Evolutionary conservation across 2,329 filamentous ascomycete genomes (phyloP).

Genomic region (Colletotrichum sansevieriae): DNA sequence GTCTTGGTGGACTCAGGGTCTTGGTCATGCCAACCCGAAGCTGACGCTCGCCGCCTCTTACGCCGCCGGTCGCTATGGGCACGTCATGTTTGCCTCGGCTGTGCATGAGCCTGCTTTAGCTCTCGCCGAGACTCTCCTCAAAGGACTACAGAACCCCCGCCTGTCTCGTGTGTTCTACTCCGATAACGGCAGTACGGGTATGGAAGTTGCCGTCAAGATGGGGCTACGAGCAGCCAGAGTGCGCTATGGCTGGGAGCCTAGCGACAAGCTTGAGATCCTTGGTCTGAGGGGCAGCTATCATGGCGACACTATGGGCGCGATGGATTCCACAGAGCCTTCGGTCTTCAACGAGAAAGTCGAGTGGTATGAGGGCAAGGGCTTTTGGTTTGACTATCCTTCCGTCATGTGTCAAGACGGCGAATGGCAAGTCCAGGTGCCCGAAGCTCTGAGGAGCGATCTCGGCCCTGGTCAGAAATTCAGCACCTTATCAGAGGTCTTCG

Average conservation of each 20-base stretch:
- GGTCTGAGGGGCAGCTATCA: slow-evolving; percentile 87
- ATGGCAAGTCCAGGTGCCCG: slow-evolving; percentile 74
- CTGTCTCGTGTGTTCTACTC: slow-evolving; percentile 83
- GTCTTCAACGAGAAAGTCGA: slow-evolving; percentile 86
- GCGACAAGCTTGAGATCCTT: slow-evolving; percentile 73
- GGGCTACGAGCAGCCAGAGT: slow-evolving; percentile 76
- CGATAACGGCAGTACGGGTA: slow-evolving; percentile 86
- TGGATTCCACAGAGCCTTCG: slow-evolving; percentile 86
- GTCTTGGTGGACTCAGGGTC: slow-evolving; percentile 92
- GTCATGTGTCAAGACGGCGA: slow-evolving; percentile 74
- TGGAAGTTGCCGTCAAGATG: slow-evolving; percentile 90
- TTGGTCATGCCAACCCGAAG: slow-evolving; percentile 81
- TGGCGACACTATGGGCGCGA: slow-evolving; percentile 88
- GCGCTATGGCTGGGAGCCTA: slow-evolving; percentile 74
- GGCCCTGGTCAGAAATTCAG: slow-evolving; percentile 59
- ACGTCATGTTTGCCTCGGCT: slow-evolving; percentile 88
- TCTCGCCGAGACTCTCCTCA: slow-evolving; percentile 75
- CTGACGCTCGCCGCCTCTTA: slow-evolving; percentile 82
- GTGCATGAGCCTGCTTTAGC: slow-evolving; percentile 83
- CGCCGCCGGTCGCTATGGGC: slow-evolving; percentile 85
- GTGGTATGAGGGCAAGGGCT: slow-evolving; percentile 84
- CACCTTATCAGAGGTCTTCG: slow-evolving; percentile 70
- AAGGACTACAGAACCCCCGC: slow-evolving; percentile 71
- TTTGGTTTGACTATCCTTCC: slow-evolving; percentile 85
- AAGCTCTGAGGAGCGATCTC: slow-evolving; percentile 59